Evolutionary conservation across 2,329 filamentous ascomycete genomes (phyloP), one percentile per base, ranked within the genome.

Genomic region (Paecilomyces niveus): DNA sequence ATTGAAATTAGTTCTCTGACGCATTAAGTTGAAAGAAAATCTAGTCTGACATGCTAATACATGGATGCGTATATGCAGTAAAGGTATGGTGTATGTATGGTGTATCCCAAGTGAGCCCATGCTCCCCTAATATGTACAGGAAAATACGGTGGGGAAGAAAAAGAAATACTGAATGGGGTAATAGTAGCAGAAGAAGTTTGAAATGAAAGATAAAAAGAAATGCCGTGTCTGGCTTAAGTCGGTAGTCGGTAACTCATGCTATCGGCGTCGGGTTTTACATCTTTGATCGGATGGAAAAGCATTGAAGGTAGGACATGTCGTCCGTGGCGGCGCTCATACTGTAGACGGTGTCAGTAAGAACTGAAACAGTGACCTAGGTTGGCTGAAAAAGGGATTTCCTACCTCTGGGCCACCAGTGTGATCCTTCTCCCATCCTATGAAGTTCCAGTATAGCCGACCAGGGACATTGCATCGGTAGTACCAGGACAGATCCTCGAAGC

Each of bases 211-310:
- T 5, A 15, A 39, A 39, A n/a, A 39, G 35, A 45, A 45, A 45
- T 5, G 35, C 35, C 59, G 57, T 55, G 49, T 56, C 29, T 60
- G 54, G 57, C 58, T 60, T n/a, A 60, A 39, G 58, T 53, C 26
- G 59, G 59, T 33, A 63, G 58, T 32, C 58, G 56, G 45, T 63
- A 63, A 52, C 57, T 56, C 56, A 58, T 63, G 56, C 60, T 62
- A 31, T 64, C 59, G 26, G 62, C 59, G 24, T 62, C 61, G 33
- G 61, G 57, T 31, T 53, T 57, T 31, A 62, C 68, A 49, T 68
- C 67, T 58, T 70, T 70, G 56, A 70, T n/a, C 62, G 68, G 92
- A 61, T 70, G 68, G 39, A 70, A 67, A 55, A 70, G 63, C 67
- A 70, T 70, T 1, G 67, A 65, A 15, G 67, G 65, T 49, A 69